Percentiles rank a stretch among this genome's conserved stretches.
Evolutionary conservation across 2,329 filamentous ascomycete species (phyloP).

Genomic region (Phoma sp.): DNA sequence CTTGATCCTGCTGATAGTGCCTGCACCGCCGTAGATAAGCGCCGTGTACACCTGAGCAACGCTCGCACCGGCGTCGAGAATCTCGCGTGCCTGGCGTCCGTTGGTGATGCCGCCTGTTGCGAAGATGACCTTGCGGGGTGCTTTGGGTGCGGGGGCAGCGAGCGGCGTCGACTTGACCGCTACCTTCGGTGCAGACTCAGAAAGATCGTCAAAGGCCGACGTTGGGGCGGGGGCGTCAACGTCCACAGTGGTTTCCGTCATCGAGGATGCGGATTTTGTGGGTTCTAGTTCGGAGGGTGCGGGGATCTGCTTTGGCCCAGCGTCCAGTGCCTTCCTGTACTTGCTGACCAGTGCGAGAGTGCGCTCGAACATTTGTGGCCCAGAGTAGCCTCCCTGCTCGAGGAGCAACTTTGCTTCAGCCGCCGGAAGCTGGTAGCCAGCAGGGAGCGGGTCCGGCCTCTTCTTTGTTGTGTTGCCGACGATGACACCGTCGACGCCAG

Average conservation of each 20-base stretch:
- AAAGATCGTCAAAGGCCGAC: slow-evolving; percentile 39
- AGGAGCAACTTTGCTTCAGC: slow-evolving; percentile 71
- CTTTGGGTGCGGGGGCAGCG: slow-evolving; percentile 31
- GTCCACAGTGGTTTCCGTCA: slow-evolving; percentile 26
- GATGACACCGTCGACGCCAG: slow-evolving; percentile 92
- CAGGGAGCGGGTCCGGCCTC: slow-evolving; percentile 72
- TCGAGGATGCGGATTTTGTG: slow-evolving; percentile 8
- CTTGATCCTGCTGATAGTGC: slow-evolving; percentile 64
- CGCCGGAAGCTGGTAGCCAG: slow-evolving; percentile 66
- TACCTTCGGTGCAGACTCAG: slow-evolving; percentile 36
- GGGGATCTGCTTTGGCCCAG: slow-evolving; percentile 46
- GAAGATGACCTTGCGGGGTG: slow-evolving; percentile 78
- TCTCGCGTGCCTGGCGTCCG: slow-evolving; percentile 79
- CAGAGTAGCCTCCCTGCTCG: slow-evolving; percentile 88
- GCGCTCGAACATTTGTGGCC: slow-evolving; percentile 83
- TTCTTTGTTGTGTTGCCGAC: slow-evolving; percentile 96
- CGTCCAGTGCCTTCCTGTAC: slow-evolving; percentile 66
- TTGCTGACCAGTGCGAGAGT: slow-evolving; percentile 79
- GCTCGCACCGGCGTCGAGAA: slow-evolving; percentile 86
- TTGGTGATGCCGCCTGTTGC: slow-evolving; percentile 92
- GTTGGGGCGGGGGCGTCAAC: slow-evolving; percentile 28
- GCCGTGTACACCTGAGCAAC: slow-evolving; percentile 92
- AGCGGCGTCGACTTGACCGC: slow-evolving; percentile 25
- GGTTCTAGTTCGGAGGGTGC: slow-evolving; percentile 2
- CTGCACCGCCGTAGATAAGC: slow-evolving; percentile 66